Base-by-base conservation (phyloP, 1,284 basidiomycete genomes). In the Ceratorhiza oryzae-sativae region DNA sequence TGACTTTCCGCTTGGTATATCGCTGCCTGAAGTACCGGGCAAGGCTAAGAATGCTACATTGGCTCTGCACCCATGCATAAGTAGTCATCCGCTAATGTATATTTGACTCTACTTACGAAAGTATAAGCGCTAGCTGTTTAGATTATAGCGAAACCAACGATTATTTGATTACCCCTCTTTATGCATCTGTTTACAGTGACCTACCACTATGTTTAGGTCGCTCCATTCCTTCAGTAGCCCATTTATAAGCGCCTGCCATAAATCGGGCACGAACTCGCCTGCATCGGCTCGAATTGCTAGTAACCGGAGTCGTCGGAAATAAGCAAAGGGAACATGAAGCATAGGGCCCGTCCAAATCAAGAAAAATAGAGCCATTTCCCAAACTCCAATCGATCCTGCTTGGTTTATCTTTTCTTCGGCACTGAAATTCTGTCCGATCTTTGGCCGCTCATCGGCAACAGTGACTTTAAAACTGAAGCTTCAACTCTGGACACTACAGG, bases 21-120 rank as follows among this genome's bases (percentile, higher is more conserved):
- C 49, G 18, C 34, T 23, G 32, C 42, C 42, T 45, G 63, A 67
- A 10, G 49, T 67, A 2, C 63, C 63, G 10, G 63, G 63, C 15
- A 67, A 25, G 20, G 63, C 63, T n/a, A 67, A 30, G 27, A 67
- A 67, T 15, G 48, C 63, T 36, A 67, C 63, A n/a, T 67, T 67
- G 36, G 63, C 63, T 39, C 63, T 67, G 34, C n/a, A 25, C 53
- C n/a, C 30, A 15, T 3, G 36, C 8, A 18, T n/a, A 18, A 9
- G 8, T 48, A 36, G 42, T 13, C 36, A 15, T 6, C 53, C 8
- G 53, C 23, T 5, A 23, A 13, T n/a, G n/a, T n/a, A n/a, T n/a
- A n/a, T n/a, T n/a, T n/a, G n/a, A n/a, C n/a, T n/a, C 32, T 6
- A 53, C 63, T 2, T 25, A 67, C 63, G 63, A 30, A 41, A 67